Evolutionary conservation across 2,329 filamentous ascomycete species (phyloP).

Genomic region (Hortaea werneckii): DNA sequence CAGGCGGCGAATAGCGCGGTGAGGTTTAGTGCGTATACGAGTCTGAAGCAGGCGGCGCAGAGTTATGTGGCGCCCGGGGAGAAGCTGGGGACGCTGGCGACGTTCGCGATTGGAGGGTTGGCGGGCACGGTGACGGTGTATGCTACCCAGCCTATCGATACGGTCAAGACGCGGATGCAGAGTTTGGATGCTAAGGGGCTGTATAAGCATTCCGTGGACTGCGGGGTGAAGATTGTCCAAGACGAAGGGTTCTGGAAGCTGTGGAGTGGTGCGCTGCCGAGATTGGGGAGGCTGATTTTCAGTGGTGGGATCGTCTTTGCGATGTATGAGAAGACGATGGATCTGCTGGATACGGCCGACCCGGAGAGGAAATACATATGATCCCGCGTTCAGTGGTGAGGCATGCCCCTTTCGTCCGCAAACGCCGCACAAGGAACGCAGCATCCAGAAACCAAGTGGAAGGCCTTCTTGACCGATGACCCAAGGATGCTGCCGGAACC

Average conservation of each 20-base stretch:
- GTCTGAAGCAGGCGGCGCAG: conserved; percentile 81
- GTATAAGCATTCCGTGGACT: conserved; percentile 83
- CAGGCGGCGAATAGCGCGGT: conserved; percentile 92
- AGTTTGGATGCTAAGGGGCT: conserved; percentile 70
- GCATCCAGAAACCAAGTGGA: no score
- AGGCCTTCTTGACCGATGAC: no score
- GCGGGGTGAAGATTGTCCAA: conserved; percentile 71
- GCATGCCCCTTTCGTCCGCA: no score
- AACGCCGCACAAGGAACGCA: no score
- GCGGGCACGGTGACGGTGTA: conserved; percentile 88
- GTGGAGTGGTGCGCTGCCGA: conserved; percentile 85
- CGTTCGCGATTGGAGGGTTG: conserved; percentile 81
- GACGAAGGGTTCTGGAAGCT: conserved; percentile 84
- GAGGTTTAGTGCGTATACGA: conserved; percentile 89
- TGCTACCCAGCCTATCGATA: conserved; percentile 65
- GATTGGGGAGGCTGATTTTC: conserved; percentile 72
- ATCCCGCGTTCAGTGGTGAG: no score
- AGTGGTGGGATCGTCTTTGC: conserved; percentile 97
- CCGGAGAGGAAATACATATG: conserved; percentile 71
- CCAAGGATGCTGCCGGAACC: no score
- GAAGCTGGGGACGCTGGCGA: conserved; percentile 78
- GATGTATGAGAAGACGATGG: conserved; percentile 95
- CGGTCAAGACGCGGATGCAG: conserved; percentile 95
- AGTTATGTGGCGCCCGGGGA: conserved; percentile 89
- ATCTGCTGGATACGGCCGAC: conserved; percentile 68